These are phyloP conservation scores for Cutaneotrichosporon cutaneum DNA, from an alignment of 1,284 basidiomycete species.

Conservation along the genomic window DNA sequence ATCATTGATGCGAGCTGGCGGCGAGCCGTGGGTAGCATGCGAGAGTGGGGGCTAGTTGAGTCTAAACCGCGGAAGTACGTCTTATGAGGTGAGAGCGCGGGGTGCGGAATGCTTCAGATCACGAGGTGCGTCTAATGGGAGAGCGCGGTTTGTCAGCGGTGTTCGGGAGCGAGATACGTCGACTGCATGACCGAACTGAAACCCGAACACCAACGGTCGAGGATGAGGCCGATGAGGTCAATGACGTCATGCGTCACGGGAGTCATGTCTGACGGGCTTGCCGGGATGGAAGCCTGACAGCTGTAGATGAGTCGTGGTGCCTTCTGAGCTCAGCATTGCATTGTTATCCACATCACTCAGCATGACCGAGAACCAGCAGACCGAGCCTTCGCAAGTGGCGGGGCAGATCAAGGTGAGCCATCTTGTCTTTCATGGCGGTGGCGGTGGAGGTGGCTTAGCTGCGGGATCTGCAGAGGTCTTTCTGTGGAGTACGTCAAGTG, in stretches of 20 bases:
- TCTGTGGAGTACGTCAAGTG: neutral
- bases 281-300: no score
- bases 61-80: neutral
- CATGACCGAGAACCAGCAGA: slow-evolving; percentile 11
- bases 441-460: neutral
- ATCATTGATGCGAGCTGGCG: neutral
- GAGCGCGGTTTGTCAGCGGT: no score
- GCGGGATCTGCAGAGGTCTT: no score
- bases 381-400: slow-evolving; percentile 36
- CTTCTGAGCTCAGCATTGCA: neutral
- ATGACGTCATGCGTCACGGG: neutral
- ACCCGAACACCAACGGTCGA: no score
- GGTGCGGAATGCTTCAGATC: neutral
- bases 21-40: neutral
- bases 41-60: neutral
- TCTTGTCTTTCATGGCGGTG: neutral
- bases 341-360: neutral
- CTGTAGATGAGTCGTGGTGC: no score
- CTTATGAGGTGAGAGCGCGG: neutral
- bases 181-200: no score
- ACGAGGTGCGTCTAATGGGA: no score
- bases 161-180: no score
- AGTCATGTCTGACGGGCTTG: neutral
- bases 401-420: slow-evolving; percentile 41
- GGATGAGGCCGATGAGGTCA: no score